Evolutionary conservation across 768 basidiomycete genomes (phyloP), one percentile per base, ranked within the genome.

Genomic region (Pholiota conissans): DNA sequence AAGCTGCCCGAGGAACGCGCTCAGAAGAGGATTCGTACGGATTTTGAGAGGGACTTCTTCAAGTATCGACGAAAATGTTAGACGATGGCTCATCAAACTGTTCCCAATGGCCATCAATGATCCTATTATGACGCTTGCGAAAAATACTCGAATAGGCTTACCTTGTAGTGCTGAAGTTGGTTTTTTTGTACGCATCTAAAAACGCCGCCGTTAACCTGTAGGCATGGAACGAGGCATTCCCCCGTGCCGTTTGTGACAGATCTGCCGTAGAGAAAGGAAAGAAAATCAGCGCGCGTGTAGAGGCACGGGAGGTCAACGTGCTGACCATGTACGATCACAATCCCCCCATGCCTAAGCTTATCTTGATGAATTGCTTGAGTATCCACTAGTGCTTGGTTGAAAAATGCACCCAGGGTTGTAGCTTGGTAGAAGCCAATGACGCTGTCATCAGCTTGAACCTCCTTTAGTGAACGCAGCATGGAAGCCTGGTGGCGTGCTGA

Each of bases 401-500:
- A 90, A 71, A 94, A 93, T 4, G 91, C 90, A 40, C 92, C 92
- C 35, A 93, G 80, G 8, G 86, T 85, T 26, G 89, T 93, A 42
- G 91, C 90, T 68, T 96, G 93, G 76, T 98, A 98, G 73, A 96
- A 93, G 35, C 95, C 95, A 55, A 97, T 89, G 30, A 95, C 84
- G 62, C 87, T 93, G 73, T 96, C 93, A 66, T 95, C 93, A 34
- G 87, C 85, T 66, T 91, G 89, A 54, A 95, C 94, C 70, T 95
- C 93, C 68, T 92, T 91, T 67, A 98, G 78, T 22, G 90, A 89
- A 55, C 90, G 85, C 46, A 95, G 77, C 91, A 95, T 92, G 56
- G 86, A 82, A 32, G 82, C 78, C 72, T 95, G 92, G 70, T 93
- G 94, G 45, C 91, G 89, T 55, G 81, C 89, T 92, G 66, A 49